Evolutionary conservation across 495 filamentous ascomycete genomes (phyloP).

Genomic region (Penicillium lagena): DNA sequence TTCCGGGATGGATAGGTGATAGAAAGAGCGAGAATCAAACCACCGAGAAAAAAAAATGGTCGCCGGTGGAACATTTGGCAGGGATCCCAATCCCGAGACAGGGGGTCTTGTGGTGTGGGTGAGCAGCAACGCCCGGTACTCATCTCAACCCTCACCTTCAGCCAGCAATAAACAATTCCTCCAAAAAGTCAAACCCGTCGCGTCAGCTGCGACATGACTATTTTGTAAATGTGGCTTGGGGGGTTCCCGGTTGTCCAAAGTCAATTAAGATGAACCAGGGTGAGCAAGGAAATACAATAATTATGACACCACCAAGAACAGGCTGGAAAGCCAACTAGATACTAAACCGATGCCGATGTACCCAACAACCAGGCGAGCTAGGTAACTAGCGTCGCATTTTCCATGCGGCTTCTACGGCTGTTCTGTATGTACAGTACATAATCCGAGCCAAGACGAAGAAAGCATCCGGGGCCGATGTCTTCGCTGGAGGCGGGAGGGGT

Average conservation of each 20-base stretch:
- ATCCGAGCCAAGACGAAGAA: neutral
- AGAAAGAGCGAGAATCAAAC: neutral
- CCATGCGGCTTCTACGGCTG: conserved; percentile 42
- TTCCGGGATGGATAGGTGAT: no score
- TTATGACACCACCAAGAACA: no score
- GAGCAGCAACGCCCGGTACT: no score
- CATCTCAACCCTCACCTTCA: no score
- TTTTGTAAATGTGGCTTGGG: no score
- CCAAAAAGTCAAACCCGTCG: no score
- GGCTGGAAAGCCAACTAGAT: neutral
- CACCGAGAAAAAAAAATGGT: neutral
- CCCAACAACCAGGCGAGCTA: neutral
- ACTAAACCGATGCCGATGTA: neutral
- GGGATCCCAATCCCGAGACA: conserved; percentile 17
- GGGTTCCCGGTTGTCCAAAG: no score
- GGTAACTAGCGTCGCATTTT: conserved; percentile 24
- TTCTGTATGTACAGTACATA: conserved; percentile 14
- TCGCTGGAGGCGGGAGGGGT: neutral
- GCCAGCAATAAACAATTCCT: no score
- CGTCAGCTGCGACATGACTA: no score
- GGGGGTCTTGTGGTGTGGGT: neutral
- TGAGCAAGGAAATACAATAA: no score
- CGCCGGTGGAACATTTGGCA: conserved; percentile 1
- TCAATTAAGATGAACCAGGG: no score
- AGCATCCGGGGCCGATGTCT: neutral